Base-by-base conservation (phyloP, 176 grass and related monocot species). In the Bothriochloa decipiens region DNA sequence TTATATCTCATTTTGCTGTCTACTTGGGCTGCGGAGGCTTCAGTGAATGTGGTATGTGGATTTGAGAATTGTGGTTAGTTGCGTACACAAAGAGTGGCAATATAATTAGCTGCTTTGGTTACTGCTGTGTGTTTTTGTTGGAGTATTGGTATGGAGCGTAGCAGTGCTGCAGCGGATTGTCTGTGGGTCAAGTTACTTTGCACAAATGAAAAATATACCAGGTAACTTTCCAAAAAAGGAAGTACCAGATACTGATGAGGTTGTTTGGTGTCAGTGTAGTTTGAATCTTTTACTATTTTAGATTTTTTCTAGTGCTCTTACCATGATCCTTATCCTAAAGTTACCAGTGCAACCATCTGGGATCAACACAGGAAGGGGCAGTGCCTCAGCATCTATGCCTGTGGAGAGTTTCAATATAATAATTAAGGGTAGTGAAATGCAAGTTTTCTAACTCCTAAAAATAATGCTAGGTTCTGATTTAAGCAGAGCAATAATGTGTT, bases 331-430 rank as follows among this genome's bases (percentile, higher is more conserved):
- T 75, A 39, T 52, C 45, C 8, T 46, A 25, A 45, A 46, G 41
- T 27, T 46, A 45, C 40, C 22, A 13, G 4, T 25, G 37, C 68
- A 71, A 14, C 18, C n/a, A 15, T 45, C 39, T 72, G n/a, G 70
- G 8, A 45, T 47, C 25, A 47, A 28, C 42, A 28, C 22, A 17
- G 41, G 7, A 47, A 16, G 42, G 42, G 23, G 25, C 25, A 29
- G 5, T 47, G 42, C 39, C 10, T 12, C 17, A 70, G 35, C 35
- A 70, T 10, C 42, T 41, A n/a, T 41, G 36, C 68, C 20, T 37
- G 20, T 42, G 36, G 65, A 68, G 68, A 23, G 68, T n/a, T 58
- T 78, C 13, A 27, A 73, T 73, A 73, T 25, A 73, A 73, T 73
- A 47, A 47, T 60, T 29, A 64, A 64, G 14, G 25, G 25, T 32